These are phyloP conservation scores for Leptographium galeiforme DNA, from an alignment of 2,329 filamentous ascomycete genomes.

Conservation along the genomic window DNA sequence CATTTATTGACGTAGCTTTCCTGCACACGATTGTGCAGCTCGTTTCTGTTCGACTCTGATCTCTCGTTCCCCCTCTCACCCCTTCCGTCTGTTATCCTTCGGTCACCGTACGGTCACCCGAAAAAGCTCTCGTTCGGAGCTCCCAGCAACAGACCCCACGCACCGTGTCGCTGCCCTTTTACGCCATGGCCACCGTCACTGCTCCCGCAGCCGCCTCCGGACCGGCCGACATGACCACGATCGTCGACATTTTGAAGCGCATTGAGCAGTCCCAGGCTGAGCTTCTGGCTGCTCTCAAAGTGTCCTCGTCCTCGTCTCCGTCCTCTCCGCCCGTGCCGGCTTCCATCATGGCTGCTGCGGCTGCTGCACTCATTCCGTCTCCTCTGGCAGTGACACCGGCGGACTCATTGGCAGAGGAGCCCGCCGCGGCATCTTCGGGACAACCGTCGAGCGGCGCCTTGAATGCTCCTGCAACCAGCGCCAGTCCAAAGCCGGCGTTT, in stretches of 20 bases:
- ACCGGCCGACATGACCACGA: conserved; percentile 18
- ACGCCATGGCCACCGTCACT: conserved; percentile 12
- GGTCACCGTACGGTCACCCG: too few species aligned
- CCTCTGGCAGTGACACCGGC: background rate
- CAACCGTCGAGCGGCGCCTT: conserved; percentile 5
- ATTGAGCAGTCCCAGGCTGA: conserved; percentile 29
- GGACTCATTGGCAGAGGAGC: conserved; percentile 11
- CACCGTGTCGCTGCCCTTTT: background rate
- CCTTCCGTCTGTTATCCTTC: too few species aligned
- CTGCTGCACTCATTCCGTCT: background rate
- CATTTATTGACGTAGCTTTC: too few species aligned
- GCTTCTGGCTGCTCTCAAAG: conserved; percentile 26
- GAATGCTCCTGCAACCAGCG: background rate
- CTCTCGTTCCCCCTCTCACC: too few species aligned
- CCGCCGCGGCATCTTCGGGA: conserved; percentile 11
- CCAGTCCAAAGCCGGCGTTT: conserved; percentile 29
- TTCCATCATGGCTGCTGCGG: background rate
- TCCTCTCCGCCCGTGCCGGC: background rate
- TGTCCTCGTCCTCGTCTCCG: conserved; percentile 4
- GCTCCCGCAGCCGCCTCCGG: background rate
- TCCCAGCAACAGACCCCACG: too few species aligned
- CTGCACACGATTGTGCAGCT: too few species aligned
- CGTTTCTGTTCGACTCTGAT: too few species aligned
- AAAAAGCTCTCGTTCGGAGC: too few species aligned
- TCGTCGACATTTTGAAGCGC: conserved; percentile 17